These are phyloP conservation scores for Epichloe brachyelytri DNA, from an alignment of 2,329 filamentous ascomycete species.

Conservation along the genomic window DNA sequence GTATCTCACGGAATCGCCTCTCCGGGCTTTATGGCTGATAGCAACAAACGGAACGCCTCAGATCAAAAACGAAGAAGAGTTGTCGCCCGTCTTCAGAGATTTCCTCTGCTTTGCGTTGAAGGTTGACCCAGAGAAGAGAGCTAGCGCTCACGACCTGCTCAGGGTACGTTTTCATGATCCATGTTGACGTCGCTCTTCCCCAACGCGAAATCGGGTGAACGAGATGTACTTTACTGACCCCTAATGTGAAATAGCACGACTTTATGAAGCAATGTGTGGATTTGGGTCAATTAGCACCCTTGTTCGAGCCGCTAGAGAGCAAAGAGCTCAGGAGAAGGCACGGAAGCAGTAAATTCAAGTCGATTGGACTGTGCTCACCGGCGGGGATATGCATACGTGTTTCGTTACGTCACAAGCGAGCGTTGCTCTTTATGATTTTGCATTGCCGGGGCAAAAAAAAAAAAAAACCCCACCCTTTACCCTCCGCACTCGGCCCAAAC, in stretches of 20 bases:
- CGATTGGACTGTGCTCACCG: neutral
- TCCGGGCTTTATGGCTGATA: conserved; percentile 88
- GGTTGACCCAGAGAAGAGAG: conserved; percentile 93
- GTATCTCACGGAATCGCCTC: conserved; percentile 87
- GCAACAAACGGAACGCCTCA: conserved; percentile 90
- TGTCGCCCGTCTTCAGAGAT: conserved; percentile 74
- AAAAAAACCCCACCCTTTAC: neutral
- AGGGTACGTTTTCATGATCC: conserved; percentile 47
- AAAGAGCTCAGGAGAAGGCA: conserved; percentile 73
- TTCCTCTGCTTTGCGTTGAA: conserved; percentile 89
- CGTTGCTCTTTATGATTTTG: conserved; percentile 3
- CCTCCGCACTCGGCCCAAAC: neutral
- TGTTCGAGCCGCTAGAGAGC: conserved; percentile 73
- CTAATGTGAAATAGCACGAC: conserved; percentile 44
- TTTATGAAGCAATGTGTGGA: conserved; percentile 71
- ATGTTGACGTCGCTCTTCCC: neutral
- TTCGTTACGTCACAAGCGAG: conserved; percentile 4
- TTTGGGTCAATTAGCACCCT: conserved; percentile 70
- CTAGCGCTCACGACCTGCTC: conserved; percentile 85
- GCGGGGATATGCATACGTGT: conserved; percentile 1
- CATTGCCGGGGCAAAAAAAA: neutral
- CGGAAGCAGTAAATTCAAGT: conserved; percentile 35
- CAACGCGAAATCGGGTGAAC: too few relatives aligned
- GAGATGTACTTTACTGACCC: neutral
- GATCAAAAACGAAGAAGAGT: conserved; percentile 82